Evolutionary conservation across 495 filamentous ascomycete genomes (phyloP), one percentile per base, ranked within the genome.

Genomic region (Lasiosphaeria ovina): DNA sequence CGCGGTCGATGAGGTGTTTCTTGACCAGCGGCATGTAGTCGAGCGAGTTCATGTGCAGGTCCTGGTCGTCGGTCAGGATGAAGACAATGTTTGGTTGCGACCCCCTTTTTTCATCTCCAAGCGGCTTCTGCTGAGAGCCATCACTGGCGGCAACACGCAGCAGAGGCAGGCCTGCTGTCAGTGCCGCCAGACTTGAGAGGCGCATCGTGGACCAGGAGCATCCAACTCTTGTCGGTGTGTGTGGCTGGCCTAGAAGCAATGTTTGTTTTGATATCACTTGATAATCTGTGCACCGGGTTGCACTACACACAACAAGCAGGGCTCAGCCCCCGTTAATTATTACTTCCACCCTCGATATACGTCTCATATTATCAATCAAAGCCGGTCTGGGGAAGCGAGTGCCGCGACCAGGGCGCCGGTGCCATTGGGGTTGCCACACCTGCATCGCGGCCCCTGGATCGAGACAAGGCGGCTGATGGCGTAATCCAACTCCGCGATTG

Each of bases 1-100:
- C 86, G 35, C 81, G 66, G n/a, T 81, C 69, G 14, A 74, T 74
- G 35, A 87, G 66, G 42, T 81, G 81, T 60, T 79, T 76, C 35
- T 76, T 65, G 32, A 85, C 75, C 1, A 79, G 72, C 0, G 85
- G 85, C 58, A 83, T 81, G 55, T 87, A 86, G 0, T 80, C 74
- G 8, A 87, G 63, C 0, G 84, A 87, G 55, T 82, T 73, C 64
- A 89, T 71, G 64, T 85, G 79, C 32, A 85, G 65, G 56, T 89
- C 86, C 58, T 89, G 86, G 65, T 89, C 85, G 59, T 89, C 86
- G 0, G 85, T 87, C 32, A 89, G 73, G 50, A 89, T 76, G 60
- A 89, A 87, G 24, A 89, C 73, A 57, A 87, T 79, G 61, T 88
- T 88, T 4, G 84, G 83, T 45, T 60, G 62, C 16, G 44, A 47